Conservation (phyloP, 768 basidiomycete genomes). For the Rhodotorula toruloides region DNA sequence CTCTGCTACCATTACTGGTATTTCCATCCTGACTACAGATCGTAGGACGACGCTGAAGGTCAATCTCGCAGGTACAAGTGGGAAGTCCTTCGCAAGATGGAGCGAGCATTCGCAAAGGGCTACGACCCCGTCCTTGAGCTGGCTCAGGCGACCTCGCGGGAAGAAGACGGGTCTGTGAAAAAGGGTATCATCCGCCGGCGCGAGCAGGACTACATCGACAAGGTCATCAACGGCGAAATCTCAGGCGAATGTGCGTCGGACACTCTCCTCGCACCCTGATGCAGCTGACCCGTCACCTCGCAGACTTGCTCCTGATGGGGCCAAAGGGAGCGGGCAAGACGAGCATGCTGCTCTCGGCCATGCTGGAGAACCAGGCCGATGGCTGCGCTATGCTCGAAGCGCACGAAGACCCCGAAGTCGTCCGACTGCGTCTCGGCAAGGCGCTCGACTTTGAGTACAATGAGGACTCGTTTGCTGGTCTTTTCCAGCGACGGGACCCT, state of each 20-base stretch:
- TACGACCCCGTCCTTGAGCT: conserved; percentile 79
- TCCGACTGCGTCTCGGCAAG: conserved; percentile 72
- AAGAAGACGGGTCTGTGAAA: conserved; percentile 52
- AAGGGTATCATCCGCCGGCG: conserved; percentile 61
- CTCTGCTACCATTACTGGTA: conserved; percentile 32
- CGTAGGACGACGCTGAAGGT: not conserved
- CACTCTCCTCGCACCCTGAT: not conserved
- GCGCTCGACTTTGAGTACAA: conserved; percentile 80
- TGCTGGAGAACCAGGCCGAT: conserved; percentile 43
- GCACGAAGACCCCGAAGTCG: conserved; percentile 80
- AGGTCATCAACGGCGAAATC: conserved; percentile 66
- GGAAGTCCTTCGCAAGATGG: conserved; percentile 75
- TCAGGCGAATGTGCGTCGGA: conserved; percentile 28
- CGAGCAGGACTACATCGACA: conserved; percentile 71
- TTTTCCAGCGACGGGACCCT: conserved; percentile 78
- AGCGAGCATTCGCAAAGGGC: conserved; percentile 64
- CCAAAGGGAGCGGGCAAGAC: conserved; percentile 29
- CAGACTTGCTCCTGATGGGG: conserved; percentile 30
- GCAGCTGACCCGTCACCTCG: no score
- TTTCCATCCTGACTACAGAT: not conserved
- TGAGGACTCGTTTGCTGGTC: conserved; percentile 53
- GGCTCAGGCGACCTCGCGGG: conserved; percentile 52
- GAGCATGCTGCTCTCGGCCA: conserved; percentile 22
- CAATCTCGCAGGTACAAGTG: conserved; percentile 56
- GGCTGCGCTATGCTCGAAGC: conserved; percentile 69